phyloP scores from a whole-genome alignment of 352 stramenopile species.

The Phytophthora kernoviae region DNA sequence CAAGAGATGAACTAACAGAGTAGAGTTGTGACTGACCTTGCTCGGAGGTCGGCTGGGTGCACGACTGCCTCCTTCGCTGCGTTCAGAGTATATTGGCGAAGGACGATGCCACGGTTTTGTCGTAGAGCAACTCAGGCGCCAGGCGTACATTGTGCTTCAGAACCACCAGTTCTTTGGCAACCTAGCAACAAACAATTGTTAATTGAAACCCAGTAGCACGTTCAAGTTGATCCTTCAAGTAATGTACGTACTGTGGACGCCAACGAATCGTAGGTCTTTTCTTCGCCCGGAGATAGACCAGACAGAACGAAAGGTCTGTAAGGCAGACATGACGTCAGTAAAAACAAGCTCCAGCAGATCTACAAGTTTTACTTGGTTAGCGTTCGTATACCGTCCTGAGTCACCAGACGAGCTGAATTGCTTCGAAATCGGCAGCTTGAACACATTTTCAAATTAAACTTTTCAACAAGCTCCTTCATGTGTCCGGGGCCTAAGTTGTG shows the following conservation, averaged over 20 bases:
- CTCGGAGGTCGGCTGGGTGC: constrained; percentile 75
- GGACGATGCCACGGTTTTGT: constrained; percentile 81
- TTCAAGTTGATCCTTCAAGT: background rate
- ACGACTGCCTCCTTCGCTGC: constrained; percentile 78
- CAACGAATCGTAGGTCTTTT: constrained; percentile 71
- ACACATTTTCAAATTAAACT: constrained; percentile 87
- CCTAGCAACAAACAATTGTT: constrained; percentile 30
- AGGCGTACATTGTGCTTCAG: constrained; percentile 73
- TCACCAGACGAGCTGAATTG: constrained; percentile 76
- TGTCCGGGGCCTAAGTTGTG: constrained; percentile 60
- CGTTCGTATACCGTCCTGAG: constrained; percentile 61
- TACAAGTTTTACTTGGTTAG: background rate
- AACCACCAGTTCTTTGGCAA: constrained; percentile 81
- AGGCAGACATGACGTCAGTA: background rate
- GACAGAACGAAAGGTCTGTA: constrained; percentile 82
- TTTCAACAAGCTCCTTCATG: constrained; percentile 74
- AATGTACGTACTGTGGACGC: constrained; percentile 51
- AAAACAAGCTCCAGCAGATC: too few relatives aligned
- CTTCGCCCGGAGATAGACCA: constrained; percentile 62
- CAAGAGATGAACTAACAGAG: background rate
- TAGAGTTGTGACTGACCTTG: constrained; percentile 40
- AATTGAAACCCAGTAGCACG: background rate
- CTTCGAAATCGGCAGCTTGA: constrained; percentile 83
- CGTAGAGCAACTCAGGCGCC: constrained; percentile 79
- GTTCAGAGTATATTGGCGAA: constrained; percentile 74